These are phyloP conservation scores for Fusarium domesticum DNA, from an alignment of 2,329 filamentous ascomycete genomes.

Conservation along the genomic window DNA sequence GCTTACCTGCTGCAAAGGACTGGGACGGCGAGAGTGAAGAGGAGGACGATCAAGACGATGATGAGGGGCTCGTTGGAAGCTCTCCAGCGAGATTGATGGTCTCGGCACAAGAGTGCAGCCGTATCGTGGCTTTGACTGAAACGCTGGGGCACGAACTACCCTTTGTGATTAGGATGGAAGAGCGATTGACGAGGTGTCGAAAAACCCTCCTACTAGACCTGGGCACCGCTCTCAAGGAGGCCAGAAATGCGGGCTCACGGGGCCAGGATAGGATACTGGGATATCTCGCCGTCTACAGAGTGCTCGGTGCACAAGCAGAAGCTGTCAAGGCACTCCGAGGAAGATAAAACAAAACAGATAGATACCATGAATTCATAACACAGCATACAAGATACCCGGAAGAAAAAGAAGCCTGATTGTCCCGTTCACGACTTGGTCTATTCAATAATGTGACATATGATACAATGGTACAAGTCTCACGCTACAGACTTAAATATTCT, in stretches of 20 bases:
- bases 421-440: constrained; percentile 19
- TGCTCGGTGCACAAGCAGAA: constrained; percentile 51
- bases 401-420: constrained; percentile 8
- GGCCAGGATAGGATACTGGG: constrained; percentile 48
- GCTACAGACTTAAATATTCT: constrained; percentile 17
- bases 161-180: constrained; percentile 51
- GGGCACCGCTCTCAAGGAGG: constrained; percentile 47
- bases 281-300: constrained; percentile 52
- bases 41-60: constrained; percentile 35
- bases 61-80: constrained; percentile 39
- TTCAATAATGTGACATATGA: constrained; percentile 35
- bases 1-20: constrained; percentile 28
- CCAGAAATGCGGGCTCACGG: constrained; percentile 40
- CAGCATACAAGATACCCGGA: no score
- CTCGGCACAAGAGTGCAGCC: constrained; percentile 46
- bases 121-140: constrained; percentile 42
- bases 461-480: constrained; percentile 36
- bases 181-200: constrained; percentile 51
- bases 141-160: constrained; percentile 46
- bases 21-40: constrained; percentile 42
- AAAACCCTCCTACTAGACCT: constrained; percentile 57
- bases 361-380: constrained; percentile 19
- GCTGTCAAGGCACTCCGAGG: constrained; percentile 48
- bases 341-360: constrained; percentile 29
- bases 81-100: constrained; percentile 46